Percentiles rank a stretch among this genome's conserved stretches.
These are phyloP conservation scores for Leucaena leucocephala DNA, from an alignment of 306 rosid species.

Conservation along the genomic window DNA sequence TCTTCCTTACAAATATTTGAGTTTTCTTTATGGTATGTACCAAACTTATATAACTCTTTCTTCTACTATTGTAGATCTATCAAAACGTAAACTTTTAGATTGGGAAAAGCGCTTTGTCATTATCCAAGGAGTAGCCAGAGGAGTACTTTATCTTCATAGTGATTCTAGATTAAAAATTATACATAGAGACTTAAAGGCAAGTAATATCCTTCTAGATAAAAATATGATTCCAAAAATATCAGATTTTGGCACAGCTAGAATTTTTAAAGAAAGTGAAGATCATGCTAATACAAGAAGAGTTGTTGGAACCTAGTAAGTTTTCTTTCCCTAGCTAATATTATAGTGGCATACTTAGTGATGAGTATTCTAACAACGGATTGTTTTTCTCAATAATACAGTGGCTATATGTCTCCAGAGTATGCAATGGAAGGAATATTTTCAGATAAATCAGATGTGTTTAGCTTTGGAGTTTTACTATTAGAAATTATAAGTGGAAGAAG, in stretches of 20 bases:
- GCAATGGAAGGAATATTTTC: constrained; percentile 33
- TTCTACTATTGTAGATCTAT: neutral
- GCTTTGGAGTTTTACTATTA: neutral
- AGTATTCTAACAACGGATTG: neutral
- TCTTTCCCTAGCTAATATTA: neutral
- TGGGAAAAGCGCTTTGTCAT: neutral
- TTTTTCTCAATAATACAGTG: constrained; percentile 18
- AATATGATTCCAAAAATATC: neutral
- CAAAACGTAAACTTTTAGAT: neutral
- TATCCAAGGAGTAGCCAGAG: neutral
- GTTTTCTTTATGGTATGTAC: neutral
- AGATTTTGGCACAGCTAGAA: neutral
- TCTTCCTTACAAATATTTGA: neutral
- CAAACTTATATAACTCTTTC: neutral
- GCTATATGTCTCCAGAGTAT: constrained; percentile 44
- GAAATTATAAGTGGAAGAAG: neutral
- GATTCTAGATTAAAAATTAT: neutral
- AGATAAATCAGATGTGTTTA: neutral
- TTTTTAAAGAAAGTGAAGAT: neutral
- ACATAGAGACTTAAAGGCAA: neutral
- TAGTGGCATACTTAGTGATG: neutral
- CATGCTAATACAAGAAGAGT: neutral
- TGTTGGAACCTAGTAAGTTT: neutral
- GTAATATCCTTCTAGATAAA: neutral
- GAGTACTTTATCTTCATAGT: neutral